phyloP scores from a whole-genome alignment of 495 filamentous ascomycete genomes.

The Parathielavia hyrcaniae region DNA sequence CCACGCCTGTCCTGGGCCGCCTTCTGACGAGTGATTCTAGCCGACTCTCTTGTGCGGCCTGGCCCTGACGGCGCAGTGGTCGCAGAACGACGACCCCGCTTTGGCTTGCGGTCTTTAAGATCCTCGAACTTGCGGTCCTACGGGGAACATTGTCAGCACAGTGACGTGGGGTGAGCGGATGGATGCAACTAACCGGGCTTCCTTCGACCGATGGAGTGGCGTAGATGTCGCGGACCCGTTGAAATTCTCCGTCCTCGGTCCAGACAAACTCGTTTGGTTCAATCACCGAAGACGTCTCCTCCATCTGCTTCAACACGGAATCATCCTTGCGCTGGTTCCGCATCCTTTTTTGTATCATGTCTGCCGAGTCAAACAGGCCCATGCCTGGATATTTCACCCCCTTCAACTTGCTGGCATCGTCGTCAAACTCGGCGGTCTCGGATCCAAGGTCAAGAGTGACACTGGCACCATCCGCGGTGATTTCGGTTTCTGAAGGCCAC shows the following conservation, averaged over 20 bases:
- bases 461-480: slow-evolving; percentile 26
- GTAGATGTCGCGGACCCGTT: slow-evolving; percentile 50
- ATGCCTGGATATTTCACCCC: slow-evolving; percentile 77
- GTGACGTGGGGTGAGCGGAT: background rate
- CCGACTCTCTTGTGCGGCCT: slow-evolving; percentile 17
- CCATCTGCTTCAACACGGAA: slow-evolving; percentile 62
- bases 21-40: slow-evolving; percentile 21
- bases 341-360: slow-evolving; percentile 64
- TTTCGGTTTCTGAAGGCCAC: slow-evolving; percentile 30
- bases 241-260: slow-evolving; percentile 46
- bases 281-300: slow-evolving; percentile 59
- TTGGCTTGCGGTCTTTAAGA: slow-evolving; percentile 21
- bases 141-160: background rate
- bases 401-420: slow-evolving; percentile 54
- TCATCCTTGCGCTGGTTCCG: slow-evolving; percentile 83
- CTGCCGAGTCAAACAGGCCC: slow-evolving; percentile 82
- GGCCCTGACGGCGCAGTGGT: slow-evolving; percentile 3
- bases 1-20: slow-evolving; percentile 6
- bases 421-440: slow-evolving; percentile 29
- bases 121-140: slow-evolving; percentile 29
- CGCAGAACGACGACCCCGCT: slow-evolving; percentile 23
- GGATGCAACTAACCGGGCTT: slow-evolving; percentile 38
- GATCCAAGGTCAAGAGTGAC: slow-evolving; percentile 27
- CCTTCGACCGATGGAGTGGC: slow-evolving; percentile 43
- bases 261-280: slow-evolving; percentile 68